Evolutionary conservation across 179 eudicot genomes (phyloP).

Genomic region (Silene noctiflora): DNA sequence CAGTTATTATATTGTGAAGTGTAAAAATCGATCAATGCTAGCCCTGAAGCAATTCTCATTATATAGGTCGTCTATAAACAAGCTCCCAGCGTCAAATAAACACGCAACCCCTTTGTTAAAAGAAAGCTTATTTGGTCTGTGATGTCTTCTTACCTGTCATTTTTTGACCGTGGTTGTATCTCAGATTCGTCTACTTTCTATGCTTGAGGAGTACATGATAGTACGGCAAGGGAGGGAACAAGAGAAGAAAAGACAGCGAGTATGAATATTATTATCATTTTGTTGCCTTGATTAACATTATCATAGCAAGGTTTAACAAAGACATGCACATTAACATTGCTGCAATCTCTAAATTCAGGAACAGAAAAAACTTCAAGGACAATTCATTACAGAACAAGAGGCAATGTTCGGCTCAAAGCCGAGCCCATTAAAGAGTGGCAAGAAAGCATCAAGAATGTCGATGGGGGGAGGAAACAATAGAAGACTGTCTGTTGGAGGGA

Average conservation of each 20-base stretch:
- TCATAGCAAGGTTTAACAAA: neutral
- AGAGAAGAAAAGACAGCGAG: constrained; percentile 83
- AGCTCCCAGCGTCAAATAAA: too few relatives aligned
- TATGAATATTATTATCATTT: constrained; percentile 25
- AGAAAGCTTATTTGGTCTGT: neutral
- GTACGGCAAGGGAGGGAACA: constrained; percentile 74
- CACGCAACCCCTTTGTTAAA: too few relatives aligned
- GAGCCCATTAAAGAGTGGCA: constrained; percentile 81
- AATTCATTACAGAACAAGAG: constrained; percentile 84
- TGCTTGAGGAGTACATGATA: constrained; percentile 77
- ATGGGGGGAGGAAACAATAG: constrained; percentile 54
- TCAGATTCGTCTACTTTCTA: constrained; percentile 77
- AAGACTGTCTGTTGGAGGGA: constrained; percentile 78
- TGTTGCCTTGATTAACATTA: neutral
- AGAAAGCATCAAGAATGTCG: constrained; percentile 60
- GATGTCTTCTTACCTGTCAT: neutral
- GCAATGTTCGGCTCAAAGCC: constrained; percentile 94
- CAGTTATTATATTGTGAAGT: neutral
- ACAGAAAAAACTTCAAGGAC: constrained; percentile 94
- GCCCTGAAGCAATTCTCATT: neutral
- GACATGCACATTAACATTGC: neutral
- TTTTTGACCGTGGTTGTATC: neutral
- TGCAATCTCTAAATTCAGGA: constrained; percentile 49
- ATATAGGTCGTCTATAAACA: neutral
- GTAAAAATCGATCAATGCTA: neutral